Evolutionary conservation across 1,284 basidiomycete genomes (phyloP).

Genomic region (Marasmius fiardii): DNA sequence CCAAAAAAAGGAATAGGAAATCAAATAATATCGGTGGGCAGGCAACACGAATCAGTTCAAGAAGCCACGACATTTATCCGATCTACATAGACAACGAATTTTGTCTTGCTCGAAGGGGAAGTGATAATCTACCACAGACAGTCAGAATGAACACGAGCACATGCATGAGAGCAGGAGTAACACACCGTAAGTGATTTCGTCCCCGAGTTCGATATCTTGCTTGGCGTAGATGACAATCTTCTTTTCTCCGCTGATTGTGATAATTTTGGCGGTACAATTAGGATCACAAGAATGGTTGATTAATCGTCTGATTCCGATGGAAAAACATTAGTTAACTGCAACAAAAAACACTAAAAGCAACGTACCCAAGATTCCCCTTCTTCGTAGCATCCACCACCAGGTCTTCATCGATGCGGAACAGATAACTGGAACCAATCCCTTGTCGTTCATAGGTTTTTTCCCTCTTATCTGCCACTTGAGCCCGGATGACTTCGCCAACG

Average conservation of each 20-base stretch:
- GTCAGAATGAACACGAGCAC: conserved; percentile 6
- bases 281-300: conserved; percentile 98
- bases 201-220: conserved; percentile 87
- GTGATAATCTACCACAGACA: conserved; percentile 69
- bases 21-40: neutral
- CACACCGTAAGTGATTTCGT: conserved; percentile 91
- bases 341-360: conserved; percentile 20
- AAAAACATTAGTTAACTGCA: conserved; percentile 15
- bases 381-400: conserved; percentile 97
- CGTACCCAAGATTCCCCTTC: conserved; percentile 95
- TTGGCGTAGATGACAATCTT: conserved; percentile 99
- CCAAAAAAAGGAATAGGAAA: neutral
- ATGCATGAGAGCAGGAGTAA: conserved; percentile 6
- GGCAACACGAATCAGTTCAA: conserved; percentile 60
- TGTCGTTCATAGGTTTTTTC: conserved; percentile 96
- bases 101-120: conserved; percentile 93
- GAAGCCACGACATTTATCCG: conserved; percentile 83
- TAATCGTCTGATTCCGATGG: conserved; percentile 58
- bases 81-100: conserved; percentile 87
- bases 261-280: conserved; percentile 97
- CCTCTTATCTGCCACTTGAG: conserved; percentile 94
- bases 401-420: conserved; percentile 92
- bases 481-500: conserved; percentile 94
- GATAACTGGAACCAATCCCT: conserved; percentile 93
- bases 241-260: conserved; percentile 97